Conservation (phyloP, 768 basidiomycete species). For the Hortiboletus flavorubellus region DNA sequence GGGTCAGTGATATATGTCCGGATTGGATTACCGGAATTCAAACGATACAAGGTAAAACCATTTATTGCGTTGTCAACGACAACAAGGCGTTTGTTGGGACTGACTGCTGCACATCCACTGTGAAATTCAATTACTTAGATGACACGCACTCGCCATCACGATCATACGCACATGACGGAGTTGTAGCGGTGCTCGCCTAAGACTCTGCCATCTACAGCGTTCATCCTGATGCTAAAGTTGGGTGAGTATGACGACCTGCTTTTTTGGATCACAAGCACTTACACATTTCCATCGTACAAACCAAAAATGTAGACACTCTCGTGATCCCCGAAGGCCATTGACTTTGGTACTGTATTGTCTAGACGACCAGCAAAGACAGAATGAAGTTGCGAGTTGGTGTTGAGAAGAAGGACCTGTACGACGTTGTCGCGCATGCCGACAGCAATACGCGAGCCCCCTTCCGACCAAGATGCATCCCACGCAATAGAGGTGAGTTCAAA, state of each 20-base stretch:
- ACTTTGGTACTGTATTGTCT: slow-evolving; percentile 5
- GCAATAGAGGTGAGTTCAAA: background rate
- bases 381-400: background rate
- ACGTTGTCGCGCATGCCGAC: slow-evolving; percentile 7
- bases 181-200: background rate
- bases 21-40: background rate
- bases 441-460: background rate
- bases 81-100: background rate
- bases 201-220: background rate
- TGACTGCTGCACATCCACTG: slow-evolving; percentile 6
- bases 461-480: background rate
- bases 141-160: background rate
- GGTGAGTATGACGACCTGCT: background rate
- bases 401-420: slow-evolving; percentile 4
- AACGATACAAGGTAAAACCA: slow-evolving; percentile 3
- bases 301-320: slow-evolving; percentile 3
- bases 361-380: slow-evolving; percentile 3
- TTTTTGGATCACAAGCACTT: background rate
- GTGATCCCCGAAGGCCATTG: background rate
- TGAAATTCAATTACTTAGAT: background rate
- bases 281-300: slow-evolving; percentile 9
- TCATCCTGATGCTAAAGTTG: slow-evolving; percentile 3
- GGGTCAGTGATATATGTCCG: background rate
- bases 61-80: slow-evolving; percentile 7
- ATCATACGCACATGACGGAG: slow-evolving; percentile 7